Evolutionary conservation across 805 yeast genomes (phyloP), one percentile per base, ranked within the genome.

Genomic region (Candida sonorensis): DNA sequence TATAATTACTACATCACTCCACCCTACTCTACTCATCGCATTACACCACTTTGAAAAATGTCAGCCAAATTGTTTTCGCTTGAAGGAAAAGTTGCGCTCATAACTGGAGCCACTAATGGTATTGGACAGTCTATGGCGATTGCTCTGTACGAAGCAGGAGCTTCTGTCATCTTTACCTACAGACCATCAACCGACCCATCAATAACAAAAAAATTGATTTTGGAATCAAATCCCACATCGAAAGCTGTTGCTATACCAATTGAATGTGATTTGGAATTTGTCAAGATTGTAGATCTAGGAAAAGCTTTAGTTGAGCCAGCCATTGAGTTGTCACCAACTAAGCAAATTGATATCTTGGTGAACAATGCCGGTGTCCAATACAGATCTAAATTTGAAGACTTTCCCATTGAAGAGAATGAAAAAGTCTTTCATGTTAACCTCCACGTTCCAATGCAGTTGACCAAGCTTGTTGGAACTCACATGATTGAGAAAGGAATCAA

Each of bases 71-170:
- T 54, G 35, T 66, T 58, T 35, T 60, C 67, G 3, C 48, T 61
- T 7, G 41, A 54, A 31, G 67, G 66, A 8, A 61, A 64, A 40
- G 62, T 55, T 10, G 69, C 64, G 5, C 35, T 65, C 8, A 53
- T 69, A 23, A 64, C 77, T 12, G 79, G 79, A 7, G 75, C 69
- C 22, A 67, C 75, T 24, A 62, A 69, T 15, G 79, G 79, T 5
- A 72, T 72, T 40, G 79, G 79, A 7, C 62, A 60, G 20, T 65
- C 67, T 26, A 68, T 72, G 47, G 75, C 75, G 14, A 44, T 55
- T 24, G 77, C 69, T 12, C 47, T 72, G 18, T 75, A 72, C 7
- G 65, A 64, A 37, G 73, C 73, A 9, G 72, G 72, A 7, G 61
- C 69, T n/a, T 51, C 39, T 13, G 41, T 64, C 42, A 57, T 53